Conservation (phyloP, 768 basidiomycete species). For the Collybia mongolica region DNA sequence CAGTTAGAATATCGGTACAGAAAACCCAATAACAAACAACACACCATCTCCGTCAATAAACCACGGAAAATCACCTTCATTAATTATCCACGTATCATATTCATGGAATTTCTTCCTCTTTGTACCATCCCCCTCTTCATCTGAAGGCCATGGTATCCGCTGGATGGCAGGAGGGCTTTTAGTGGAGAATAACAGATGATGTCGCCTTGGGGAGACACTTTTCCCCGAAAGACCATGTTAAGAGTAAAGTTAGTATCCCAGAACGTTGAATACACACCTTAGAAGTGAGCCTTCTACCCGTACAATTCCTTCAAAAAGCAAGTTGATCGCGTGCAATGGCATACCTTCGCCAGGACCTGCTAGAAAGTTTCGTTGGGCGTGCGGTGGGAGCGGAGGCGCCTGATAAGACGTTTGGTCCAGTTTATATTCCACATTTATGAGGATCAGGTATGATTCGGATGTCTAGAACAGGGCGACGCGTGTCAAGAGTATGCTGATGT, state of each 20-base stretch:
- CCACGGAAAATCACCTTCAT: conserved; percentile 70
- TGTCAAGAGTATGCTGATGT: background rate
- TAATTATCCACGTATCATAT: conserved; percentile 72
- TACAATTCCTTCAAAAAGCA: conserved; percentile 81
- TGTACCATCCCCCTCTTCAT: conserved; percentile 32
- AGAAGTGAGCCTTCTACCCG: conserved; percentile 72
- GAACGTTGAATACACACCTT: conserved; percentile 42
- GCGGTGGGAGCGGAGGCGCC: conserved; percentile 48
- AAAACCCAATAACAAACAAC: conserved; percentile 10
- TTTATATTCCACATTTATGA: conserved; percentile 63
- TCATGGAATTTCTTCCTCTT: conserved; percentile 31
- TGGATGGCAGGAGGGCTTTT: conserved; percentile 74
- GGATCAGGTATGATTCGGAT: conserved; percentile 73
- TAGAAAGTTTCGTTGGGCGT: conserved; percentile 66
- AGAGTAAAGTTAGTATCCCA: background rate
- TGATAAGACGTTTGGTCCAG: conserved; percentile 56
- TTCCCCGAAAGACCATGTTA: background rate
- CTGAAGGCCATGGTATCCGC: conserved; percentile 79
- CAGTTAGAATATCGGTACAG: background rate
- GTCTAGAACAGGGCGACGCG: conserved; percentile 52
- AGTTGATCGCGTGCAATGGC: conserved; percentile 61
- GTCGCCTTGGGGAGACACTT: conserved; percentile 75
- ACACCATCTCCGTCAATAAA: conserved; percentile 71
- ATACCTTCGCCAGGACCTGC: conserved; percentile 81
- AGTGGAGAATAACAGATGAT: conserved; percentile 74